These are phyloP conservation scores for Dryas alaskensis DNA, from an alignment of 306 rosid species.

Conservation along the genomic window DNA sequence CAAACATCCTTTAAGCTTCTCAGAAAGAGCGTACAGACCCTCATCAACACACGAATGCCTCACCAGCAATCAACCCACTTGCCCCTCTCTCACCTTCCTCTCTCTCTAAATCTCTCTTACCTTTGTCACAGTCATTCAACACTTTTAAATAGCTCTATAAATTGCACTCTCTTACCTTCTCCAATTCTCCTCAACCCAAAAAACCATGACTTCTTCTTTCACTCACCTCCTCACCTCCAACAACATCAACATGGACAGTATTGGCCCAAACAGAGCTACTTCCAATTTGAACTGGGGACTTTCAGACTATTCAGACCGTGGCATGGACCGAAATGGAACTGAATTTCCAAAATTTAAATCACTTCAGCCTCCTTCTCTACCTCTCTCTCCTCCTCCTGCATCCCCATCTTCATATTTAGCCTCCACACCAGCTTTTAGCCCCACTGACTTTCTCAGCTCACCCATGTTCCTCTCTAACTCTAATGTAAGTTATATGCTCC, in stretches of 20 bases:
- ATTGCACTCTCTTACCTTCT: neutral
- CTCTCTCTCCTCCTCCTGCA: slow-evolving; percentile 46
- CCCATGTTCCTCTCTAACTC: slow-evolving; percentile 50
- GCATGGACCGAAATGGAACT: slow-evolving; percentile 19
- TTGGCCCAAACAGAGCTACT: slow-evolving; percentile 14
- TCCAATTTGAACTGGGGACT: slow-evolving; percentile 34
- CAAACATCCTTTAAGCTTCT: slow-evolving; percentile 62
- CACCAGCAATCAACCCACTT: neutral
- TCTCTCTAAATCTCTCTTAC: neutral
- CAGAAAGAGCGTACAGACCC: slow-evolving; percentile 40
- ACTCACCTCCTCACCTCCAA: slow-evolving; percentile 39
- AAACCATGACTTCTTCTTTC: slow-evolving; percentile 42
- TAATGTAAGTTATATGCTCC: slow-evolving; percentile 46
- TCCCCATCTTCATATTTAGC: slow-evolving; percentile 61
- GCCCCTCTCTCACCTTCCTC: neutral
- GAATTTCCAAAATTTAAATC: slow-evolving; percentile 66
- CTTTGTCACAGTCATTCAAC: neutral
- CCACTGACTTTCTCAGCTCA: slow-evolving; percentile 60
- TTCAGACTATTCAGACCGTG: slow-evolving; percentile 36
- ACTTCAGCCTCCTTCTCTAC: slow-evolving; percentile 57
- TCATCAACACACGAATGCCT: no score
- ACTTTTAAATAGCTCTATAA: slow-evolving; percentile 22
- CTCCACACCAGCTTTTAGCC: slow-evolving; percentile 48
- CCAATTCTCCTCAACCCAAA: neutral
- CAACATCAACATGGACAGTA: slow-evolving; percentile 37